phyloP scores from a whole-genome alignment of 129 eudicot genomes.

The Flaveria brownii region DNA sequence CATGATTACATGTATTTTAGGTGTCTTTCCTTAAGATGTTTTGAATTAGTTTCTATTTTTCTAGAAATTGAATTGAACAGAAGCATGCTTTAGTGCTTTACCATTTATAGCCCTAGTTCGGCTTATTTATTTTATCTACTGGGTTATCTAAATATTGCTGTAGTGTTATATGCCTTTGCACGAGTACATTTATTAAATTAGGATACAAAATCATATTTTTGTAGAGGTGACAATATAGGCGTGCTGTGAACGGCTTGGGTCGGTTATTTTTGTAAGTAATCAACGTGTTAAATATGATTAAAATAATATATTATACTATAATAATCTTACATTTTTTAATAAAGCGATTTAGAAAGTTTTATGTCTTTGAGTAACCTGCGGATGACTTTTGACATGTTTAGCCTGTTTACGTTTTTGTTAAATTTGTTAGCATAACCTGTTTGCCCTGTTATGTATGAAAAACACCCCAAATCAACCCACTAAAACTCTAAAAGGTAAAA shows the following conservation, averaged over 20 bases:
- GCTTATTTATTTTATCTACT: not conserved
- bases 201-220: not conserved
- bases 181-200: not conserved
- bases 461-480: not conserved
- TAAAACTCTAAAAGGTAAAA: not conserved
- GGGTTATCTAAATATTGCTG: not conserved
- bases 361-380: not conserved
- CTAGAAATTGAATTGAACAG: no score
- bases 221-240: not conserved
- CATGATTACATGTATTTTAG: not conserved
- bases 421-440: not conserved
- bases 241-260: not conserved
- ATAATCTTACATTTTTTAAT: not conserved
- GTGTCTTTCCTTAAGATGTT: no score
- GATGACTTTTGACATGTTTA: not conserved
- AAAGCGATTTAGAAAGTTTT: not conserved
- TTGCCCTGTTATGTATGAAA: not conserved
- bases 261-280: not conserved
- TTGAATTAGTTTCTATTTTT: no score
- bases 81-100: not conserved
- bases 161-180: not conserved
- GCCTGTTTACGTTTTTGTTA: not conserved
- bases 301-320: no score
- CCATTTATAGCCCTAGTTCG: not conserved
- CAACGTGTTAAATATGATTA: not conserved